Conservation (phyloP, 345 rosid genomes). For the Aethionema arabicum region DNA sequence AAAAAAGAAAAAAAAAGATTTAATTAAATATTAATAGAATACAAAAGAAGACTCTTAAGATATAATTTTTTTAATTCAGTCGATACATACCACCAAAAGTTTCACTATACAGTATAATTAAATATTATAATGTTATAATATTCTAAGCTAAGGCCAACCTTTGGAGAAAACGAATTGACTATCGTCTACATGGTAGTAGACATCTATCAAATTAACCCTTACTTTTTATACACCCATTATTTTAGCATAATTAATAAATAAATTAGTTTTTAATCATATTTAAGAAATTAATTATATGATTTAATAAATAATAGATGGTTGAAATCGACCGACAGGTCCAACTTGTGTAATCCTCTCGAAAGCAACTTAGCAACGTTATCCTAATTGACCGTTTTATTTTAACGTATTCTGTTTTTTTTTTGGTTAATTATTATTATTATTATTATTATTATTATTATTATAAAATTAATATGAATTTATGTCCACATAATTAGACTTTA, state of each 20-base stretch:
- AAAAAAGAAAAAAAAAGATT: conserved; percentile 3
- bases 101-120: neutral
- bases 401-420: neutral
- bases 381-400: conserved; percentile 30
- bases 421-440: neutral
- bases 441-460: too few relatives aligned
- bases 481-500: too few relatives aligned
- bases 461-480: too few relatives aligned
- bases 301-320: conserved; percentile 14
- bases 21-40: conserved; percentile 13
- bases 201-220: conserved; percentile 17
- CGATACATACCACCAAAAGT: conserved; percentile 28
- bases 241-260: neutral
- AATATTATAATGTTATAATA: neutral
- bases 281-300: conserved; percentile 3
- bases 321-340: conserved; percentile 30
- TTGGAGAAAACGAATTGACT: conserved; percentile 36
- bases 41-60: conserved; percentile 12
- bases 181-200: conserved; percentile 17
- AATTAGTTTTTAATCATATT: conserved; percentile 18
- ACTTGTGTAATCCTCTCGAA: conserved; percentile 31
- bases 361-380: conserved; percentile 31
- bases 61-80: conserved; percentile 20
- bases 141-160: conserved; percentile 31
- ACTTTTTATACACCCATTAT: neutral